Conservation (phyloP, 345 rosid species). For the Arabidopsis suecica region DNA sequence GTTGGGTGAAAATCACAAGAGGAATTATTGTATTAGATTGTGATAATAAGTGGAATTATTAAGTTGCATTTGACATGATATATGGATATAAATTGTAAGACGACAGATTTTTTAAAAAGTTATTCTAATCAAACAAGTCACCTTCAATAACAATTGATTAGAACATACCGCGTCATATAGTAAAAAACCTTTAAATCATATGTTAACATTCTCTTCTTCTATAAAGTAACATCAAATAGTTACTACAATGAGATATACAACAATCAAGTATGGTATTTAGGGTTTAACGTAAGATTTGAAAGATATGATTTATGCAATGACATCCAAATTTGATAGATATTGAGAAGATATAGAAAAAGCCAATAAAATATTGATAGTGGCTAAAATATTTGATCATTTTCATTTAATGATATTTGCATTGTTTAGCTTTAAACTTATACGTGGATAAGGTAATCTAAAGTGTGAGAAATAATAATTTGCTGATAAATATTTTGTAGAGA, state of each 20-base stretch:
- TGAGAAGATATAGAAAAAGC: background rate
- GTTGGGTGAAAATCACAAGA: too few relatives aligned
- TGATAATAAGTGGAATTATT: too few relatives aligned
- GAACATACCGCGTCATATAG: background rate
- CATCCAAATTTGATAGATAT: background rate
- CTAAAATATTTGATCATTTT: background rate
- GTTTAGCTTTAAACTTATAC: slow-evolving; percentile 1
- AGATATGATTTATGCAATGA: background rate
- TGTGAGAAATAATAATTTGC: background rate
- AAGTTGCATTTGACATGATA: too few relatives aligned
- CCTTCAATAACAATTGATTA: background rate
- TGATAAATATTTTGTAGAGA: background rate
- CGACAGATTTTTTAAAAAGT: too few relatives aligned
- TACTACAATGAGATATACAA: background rate
- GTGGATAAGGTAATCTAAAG: slow-evolving; percentile 4
- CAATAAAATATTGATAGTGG: slow-evolving; percentile 14
- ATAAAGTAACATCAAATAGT: background rate
- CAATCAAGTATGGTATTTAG: background rate
- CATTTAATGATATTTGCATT: background rate
- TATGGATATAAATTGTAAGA: too few relatives aligned
- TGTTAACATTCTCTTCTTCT: background rate
- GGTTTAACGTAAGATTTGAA: background rate
- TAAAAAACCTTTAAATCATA: background rate
- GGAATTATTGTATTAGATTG: too few relatives aligned
- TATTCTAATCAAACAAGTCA: too few relatives aligned